Evolutionary conservation across 2,329 filamentous ascomycete genomes (phyloP).

Genomic region (Fusarium floridanum): DNA sequence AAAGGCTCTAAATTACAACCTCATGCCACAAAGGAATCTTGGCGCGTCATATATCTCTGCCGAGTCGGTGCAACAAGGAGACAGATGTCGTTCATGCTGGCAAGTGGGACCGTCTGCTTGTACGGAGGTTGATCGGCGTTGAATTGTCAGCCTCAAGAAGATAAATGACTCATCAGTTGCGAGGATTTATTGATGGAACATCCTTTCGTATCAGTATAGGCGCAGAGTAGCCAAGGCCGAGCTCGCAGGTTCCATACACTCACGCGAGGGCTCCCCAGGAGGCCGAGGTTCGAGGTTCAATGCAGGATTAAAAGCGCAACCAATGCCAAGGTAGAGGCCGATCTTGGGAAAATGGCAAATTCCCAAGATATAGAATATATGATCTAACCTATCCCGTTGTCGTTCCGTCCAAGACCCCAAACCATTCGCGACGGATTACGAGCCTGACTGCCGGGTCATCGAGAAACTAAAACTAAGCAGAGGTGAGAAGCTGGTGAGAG

Average conservation of each 20-base stretch:
- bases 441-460: too few species aligned
- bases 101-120: not conserved
- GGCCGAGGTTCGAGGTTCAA: too few species aligned
- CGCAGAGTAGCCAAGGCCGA: not conserved
- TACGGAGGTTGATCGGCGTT: not conserved
- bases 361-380: not conserved
- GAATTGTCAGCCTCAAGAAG: not conserved
- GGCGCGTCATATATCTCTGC: not conserved
- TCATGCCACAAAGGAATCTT: not conserved
- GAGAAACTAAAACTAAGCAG: not conserved
- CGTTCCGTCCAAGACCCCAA: not conserved
- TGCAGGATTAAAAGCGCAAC: not conserved
- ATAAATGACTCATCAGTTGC: not conserved
- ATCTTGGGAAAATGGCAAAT: fast-evolving
- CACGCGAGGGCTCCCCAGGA: too few species aligned
- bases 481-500: not conserved
- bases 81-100: not conserved
- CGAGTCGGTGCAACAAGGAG: not conserved
- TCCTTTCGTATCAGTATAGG: fast-evolving
- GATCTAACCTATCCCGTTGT: not conserved
- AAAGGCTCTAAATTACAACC: not conserved
- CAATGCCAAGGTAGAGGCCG: not conserved
- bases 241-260: not conserved
- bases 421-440: too few species aligned
- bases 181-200: not conserved